A percentile compares a stretch with the other conserved stretches of the same genome.
phyloP scores from a whole-genome alignment of 2,329 filamentous ascomycete species.

The Teratosphaeria gauchensis region DNA sequence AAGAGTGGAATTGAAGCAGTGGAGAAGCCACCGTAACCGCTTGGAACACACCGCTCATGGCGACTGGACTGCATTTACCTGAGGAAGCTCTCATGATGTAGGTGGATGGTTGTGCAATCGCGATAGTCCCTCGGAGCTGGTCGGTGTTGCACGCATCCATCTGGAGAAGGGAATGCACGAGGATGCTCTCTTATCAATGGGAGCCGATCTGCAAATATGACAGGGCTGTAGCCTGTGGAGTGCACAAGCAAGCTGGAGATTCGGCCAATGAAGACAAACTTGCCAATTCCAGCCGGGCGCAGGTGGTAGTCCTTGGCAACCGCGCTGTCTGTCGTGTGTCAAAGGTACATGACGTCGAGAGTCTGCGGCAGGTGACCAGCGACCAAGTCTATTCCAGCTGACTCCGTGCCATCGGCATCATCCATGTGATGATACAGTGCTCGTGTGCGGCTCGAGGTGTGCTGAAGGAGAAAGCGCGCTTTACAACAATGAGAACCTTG shows the following conservation, averaged over 20 bases:
- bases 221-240: not conserved
- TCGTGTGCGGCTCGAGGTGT: no score
- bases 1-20: not conserved
- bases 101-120: not conserved
- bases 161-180: constrained; percentile 1
- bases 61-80: not conserved
- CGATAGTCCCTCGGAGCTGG: not conserved
- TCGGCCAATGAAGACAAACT: not conserved
- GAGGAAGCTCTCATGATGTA: not conserved
- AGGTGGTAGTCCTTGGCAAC: not conserved
- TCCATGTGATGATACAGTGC: not conserved
- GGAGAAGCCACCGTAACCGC: constrained; percentile 1
- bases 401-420: no score
- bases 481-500: no score
- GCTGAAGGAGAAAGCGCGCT: no score
- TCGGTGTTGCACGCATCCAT: constrained; percentile 1
- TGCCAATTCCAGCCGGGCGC: no score
- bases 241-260: not conserved
- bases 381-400: not conserved
- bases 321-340: not conserved
- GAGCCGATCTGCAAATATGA: not conserved
- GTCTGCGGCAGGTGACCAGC: not conserved
- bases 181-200: not conserved
- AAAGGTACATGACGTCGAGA: not conserved
- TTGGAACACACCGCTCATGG: constrained; percentile 3